Conservation (phyloP, 495 filamentous ascomycete genomes). For the Jackrogersella multiformis region DNA sequence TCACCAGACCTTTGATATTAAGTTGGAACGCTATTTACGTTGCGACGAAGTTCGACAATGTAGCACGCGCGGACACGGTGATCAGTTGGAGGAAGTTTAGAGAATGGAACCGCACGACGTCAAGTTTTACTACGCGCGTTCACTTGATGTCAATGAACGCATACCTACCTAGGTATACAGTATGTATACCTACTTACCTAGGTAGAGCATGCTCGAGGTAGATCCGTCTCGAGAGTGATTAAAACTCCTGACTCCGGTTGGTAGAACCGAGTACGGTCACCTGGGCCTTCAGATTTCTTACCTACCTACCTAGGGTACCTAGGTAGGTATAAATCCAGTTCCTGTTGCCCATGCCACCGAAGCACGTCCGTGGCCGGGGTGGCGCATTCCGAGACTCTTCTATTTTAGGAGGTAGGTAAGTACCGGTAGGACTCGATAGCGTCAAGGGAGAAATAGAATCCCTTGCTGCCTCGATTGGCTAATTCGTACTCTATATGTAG, state of each 20-base stretch:
- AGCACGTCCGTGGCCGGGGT: slow-evolving; percentile 8
- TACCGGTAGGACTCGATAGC: no score
- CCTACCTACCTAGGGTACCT: slow-evolving; percentile 31
- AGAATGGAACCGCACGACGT: slow-evolving; percentile 10
- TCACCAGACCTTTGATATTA: not conserved
- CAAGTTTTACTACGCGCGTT: slow-evolving; percentile 4
- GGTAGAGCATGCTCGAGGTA: not conserved
- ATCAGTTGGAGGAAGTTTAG: slow-evolving; percentile 16
- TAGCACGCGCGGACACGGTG: slow-evolving; percentile 16
- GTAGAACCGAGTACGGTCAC: not conserved
- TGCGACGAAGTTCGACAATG: slow-evolving; percentile 1
- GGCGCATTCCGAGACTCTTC: slow-evolving; percentile 18
- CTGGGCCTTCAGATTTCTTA: slow-evolving; percentile 27
- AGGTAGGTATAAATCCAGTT: no score
- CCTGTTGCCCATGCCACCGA: slow-evolving; percentile 15
- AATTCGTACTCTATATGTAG: slow-evolving; percentile 2
- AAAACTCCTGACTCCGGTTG: slow-evolving; percentile 29
- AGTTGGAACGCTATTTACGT: slow-evolving; percentile 5
- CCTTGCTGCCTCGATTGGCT: slow-evolving; percentile 10
- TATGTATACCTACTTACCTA: no score
- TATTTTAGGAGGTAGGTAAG: no score
- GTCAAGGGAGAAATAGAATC: no score
- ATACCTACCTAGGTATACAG: no score
- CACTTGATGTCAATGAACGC: slow-evolving; percentile 6
- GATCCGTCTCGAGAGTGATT: not conserved